Evolutionary conservation across 2,329 filamentous ascomycete species (phyloP), one percentile per base, ranked within the genome.

Genomic region (Fonsecaea multimorphosa): DNA sequence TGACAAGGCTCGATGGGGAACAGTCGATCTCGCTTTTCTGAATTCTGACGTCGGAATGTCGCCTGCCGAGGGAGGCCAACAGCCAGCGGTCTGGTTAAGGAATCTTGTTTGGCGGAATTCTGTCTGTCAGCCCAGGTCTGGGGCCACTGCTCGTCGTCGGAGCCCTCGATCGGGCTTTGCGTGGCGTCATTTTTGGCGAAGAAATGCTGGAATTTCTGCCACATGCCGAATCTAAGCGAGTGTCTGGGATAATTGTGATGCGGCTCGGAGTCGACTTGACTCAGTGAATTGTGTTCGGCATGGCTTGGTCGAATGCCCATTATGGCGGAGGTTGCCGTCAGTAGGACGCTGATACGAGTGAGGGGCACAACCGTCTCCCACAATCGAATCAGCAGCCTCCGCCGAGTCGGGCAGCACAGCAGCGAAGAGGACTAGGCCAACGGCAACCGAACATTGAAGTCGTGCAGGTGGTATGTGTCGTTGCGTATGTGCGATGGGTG

Each of bases 41-140:
- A 94, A 75, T 91, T 86, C 76, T 94, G 92, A 72, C 93, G 87
- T 77, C 89, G 90, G 78, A 96, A 93, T 0, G 92, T 96, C 72
- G 89, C 87, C 3, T 88, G 83, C 56, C 92, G 86, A 44, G 92
- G 91, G 40, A 97, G 80, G 16, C 90, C 89, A 19, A 92, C 90
- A 16, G 93, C 87, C n/a, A 92, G 91, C 38, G 70, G 70, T 29
- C 64, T 65, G 49, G 46, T 53, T 58, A 64, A 59, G 27, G 66
- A 59, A 38, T 69, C 67, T n/a, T 34, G 53, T 27, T 63, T 61
- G 27, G 19, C 59, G 36, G 56, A 57, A 58, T 64, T 60, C n/a
- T 51, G 54, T 34, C 34, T 19, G 36, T 65, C 58, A 29, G 59
- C 22, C 67, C 65, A 67, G n/a, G 59, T 36, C 29, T 38, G 40